These are phyloP conservation scores for Cyberlindnera galapagoensis DNA, from an alignment of 805 yeast genomes.

Conservation along the genomic window DNA sequence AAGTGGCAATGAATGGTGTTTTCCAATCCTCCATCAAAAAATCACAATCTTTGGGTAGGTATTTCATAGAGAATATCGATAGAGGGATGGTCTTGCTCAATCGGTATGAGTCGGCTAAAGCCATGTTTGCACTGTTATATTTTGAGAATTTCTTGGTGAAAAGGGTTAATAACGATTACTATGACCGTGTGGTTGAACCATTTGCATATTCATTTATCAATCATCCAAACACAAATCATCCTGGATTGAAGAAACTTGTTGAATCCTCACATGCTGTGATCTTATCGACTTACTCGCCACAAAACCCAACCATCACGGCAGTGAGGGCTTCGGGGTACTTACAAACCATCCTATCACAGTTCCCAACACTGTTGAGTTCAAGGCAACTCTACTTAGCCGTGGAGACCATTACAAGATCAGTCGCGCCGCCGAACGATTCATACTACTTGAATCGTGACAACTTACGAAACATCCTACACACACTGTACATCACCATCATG, in stretches of 20 bases:
- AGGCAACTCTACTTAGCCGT: conserved; percentile 52
- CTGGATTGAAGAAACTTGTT: conserved; percentile 28
- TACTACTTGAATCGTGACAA: conserved; percentile 24
- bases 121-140: conserved; percentile 25
- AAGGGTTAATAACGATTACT: conserved; percentile 28
- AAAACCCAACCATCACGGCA: conserved; percentile 18
- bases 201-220: conserved; percentile 19
- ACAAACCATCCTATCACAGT: conserved; percentile 42
- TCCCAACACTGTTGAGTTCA: conserved; percentile 48
- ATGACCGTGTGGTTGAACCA: conserved; percentile 28
- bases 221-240: conserved; percentile 7
- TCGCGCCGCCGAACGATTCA: conserved; percentile 31
- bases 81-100: conserved; percentile 13
- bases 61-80: conserved; percentile 24
- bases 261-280: conserved; percentile 65
- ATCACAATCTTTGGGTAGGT: conserved; percentile 25
- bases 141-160: conserved; percentile 27
- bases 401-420: conserved; percentile 44
- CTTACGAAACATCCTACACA: conserved; percentile 33
- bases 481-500: conserved; percentile 36
- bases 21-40: conserved; percentile 23
- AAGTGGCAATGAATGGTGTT: conserved; percentile 38
- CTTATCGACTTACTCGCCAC: conserved; percentile 28
- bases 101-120: conserved; percentile 24
- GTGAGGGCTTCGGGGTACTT: conserved; percentile 34